Base-by-base conservation (phyloP, 768 basidiomycete genomes). In the Collybia sp. region DNA sequence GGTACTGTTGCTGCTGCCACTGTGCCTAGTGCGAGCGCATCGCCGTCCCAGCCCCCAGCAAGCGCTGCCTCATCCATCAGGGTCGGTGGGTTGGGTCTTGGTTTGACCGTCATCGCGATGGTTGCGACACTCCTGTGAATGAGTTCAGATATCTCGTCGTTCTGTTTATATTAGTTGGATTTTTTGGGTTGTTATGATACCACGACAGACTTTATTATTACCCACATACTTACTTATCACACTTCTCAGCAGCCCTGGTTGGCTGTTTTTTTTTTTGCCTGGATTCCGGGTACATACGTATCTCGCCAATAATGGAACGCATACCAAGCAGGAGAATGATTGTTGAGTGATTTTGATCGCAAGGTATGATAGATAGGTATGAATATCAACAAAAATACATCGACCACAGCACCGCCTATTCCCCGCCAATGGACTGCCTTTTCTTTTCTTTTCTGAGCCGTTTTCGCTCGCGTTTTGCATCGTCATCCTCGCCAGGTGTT, bases 391-490 rank as follows among this genome's bases (percentile, higher is more conserved):
- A 38, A 32, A 11, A 2, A 15, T 34, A 25, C 25, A 25, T 25
- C 25, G 3, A 8, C 25, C 25, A n/a, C 8, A 8, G 43, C 17
- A 30, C n/a, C 32, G 20, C 8, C 15, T 51, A 70, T 48, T 68
- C 71, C 15, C 63, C 70, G 19, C 66, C 71, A 50, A 68, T 48
- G 0, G 72, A 71, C 50, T 71, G 68, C 46, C 69, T 64, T 53
- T 82, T 85, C 59, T 78, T 83, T 65, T 86, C 83, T 56, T 83
- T 86, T 57, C 78, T 86, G 57, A 82, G 61, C 41, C 78, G 73
- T 50, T 83, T 86, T 53, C 73, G 71, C 59, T 85, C 84, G 47
- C 70, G 69, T 45, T 70, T 77, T 38, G 79, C 81, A 53, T 77
- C 80, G 5, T 80, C 83, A 42, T 83, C 80, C 42, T 75, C 80